A percentile compares a stretch with the other conserved stretches of the same genome.
Conservation (phyloP, 1,284 basidiomycete species). For the Paramarasmius palmivorus region DNA sequence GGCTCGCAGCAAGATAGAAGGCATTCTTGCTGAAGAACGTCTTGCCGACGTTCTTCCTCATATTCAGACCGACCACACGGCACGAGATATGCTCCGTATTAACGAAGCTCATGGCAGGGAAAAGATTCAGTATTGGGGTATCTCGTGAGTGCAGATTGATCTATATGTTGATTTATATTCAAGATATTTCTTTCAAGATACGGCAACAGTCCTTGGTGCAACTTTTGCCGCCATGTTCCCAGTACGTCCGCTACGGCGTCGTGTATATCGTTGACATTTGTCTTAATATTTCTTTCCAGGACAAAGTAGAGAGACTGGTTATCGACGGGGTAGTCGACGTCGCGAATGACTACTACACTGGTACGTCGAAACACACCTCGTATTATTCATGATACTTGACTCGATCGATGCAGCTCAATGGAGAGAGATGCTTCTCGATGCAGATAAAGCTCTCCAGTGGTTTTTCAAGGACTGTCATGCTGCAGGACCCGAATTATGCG, state of each 20-base stretch:
- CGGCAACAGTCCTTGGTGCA: conserved; percentile 44
- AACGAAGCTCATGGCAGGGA: conserved; percentile 41
- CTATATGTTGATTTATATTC: not conserved
- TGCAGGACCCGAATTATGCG: conserved; percentile 23
- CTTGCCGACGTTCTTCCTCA: conserved; percentile 33
- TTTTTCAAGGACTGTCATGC: conserved; percentile 26
- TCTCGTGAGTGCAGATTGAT: conserved; percentile 29
- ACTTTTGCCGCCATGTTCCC: conserved; percentile 51
- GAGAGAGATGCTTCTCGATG: conserved; percentile 26
- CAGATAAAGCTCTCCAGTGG: conserved; percentile 24
- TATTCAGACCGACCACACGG: conserved; percentile 45
- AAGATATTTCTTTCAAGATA: conserved; percentile 23
- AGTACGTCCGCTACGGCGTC: too few relatives aligned
- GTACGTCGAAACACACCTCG: conserved; percentile 14
- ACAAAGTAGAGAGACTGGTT: conserved; percentile 38
- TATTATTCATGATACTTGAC: conserved; percentile 9
- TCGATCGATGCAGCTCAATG: conserved; percentile 21
- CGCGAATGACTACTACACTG: conserved; percentile 32
- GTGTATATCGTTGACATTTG: too few relatives aligned
- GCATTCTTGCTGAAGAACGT: conserved; percentile 30
- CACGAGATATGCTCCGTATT: conserved; percentile 52
- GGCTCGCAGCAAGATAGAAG: conserved; percentile 29
- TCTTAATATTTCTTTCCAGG: too few relatives aligned
- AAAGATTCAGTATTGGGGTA: conserved; percentile 54
- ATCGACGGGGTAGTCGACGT: conserved; percentile 35